A percentile compares a stretch with the other conserved stretches of the same genome.
phyloP scores from a whole-genome alignment of 2,329 filamentous ascomycete genomes.

The Xylariomycetidae sp. region DNA sequence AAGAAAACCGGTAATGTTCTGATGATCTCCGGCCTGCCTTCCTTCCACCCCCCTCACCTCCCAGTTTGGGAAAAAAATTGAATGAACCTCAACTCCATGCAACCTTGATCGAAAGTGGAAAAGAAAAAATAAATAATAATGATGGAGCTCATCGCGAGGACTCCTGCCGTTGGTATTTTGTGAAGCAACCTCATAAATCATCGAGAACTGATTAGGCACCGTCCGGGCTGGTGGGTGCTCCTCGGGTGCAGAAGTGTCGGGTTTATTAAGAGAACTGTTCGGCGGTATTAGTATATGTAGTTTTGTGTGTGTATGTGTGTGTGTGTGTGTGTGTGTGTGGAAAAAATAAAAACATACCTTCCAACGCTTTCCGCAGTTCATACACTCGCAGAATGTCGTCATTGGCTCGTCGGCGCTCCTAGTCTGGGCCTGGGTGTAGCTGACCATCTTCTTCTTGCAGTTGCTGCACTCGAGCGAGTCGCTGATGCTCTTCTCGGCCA shows the following conservation, averaged over 20 bases:
- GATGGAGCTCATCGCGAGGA: too few relatives aligned
- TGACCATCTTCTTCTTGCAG: slow-evolving; percentile 90
- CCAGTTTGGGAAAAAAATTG: too few relatives aligned
- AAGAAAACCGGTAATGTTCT: too few relatives aligned
- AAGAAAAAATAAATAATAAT: too few relatives aligned
- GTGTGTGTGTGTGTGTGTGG: not conserved
- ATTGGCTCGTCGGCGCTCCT: slow-evolving; percentile 91
- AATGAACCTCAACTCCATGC: slow-evolving; percentile 12
- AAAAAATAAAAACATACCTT: slow-evolving; percentile 49
- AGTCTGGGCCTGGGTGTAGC: slow-evolving; percentile 94
- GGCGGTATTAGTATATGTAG: too few relatives aligned
- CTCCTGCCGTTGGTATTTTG: not conserved
- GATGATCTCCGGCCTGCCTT: too few relatives aligned
- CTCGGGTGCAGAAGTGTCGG: slow-evolving; percentile 9
- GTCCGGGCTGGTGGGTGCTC: slow-evolving; percentile 4
- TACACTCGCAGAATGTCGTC: slow-evolving; percentile 72
- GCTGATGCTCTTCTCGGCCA: slow-evolving; percentile 86
- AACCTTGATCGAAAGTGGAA: too few relatives aligned
- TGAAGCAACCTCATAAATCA: not conserved
- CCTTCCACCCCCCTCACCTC: too few relatives aligned
- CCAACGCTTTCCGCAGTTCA: slow-evolving; percentile 65
- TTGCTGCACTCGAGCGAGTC: slow-evolving; percentile 84
- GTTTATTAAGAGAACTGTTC: slow-evolving; percentile 23
- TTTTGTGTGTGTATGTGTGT: too few relatives aligned
- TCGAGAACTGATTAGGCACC: not conserved